A percentile compares a stretch with the other conserved stretches of the same genome.
Conservation (phyloP, 768 basidiomycete genomes). For the Naganishia kalamii region DNA sequence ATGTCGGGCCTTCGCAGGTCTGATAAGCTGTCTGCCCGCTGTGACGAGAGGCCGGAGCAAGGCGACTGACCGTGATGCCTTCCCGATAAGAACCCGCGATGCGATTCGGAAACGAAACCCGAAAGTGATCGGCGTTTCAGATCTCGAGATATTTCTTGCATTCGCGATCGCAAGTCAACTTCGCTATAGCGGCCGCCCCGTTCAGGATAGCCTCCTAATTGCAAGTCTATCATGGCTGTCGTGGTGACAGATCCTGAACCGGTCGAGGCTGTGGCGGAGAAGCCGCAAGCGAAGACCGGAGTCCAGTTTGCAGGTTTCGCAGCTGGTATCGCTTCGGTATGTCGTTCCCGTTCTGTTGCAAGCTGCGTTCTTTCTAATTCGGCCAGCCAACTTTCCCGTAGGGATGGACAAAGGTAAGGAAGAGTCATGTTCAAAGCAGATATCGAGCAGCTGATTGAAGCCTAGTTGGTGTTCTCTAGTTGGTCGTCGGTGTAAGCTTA, state of each 20-base stretch:
- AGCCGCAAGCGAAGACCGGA: neutral
- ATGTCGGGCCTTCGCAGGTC: no score
- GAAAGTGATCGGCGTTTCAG: slow-evolving; percentile 7
- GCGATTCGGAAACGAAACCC: neutral
- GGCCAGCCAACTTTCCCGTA: neutral
- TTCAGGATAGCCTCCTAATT: neutral
- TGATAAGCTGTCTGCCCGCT: no score
- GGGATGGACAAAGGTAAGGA: slow-evolving; percentile 25
- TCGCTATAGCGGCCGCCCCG: neutral
- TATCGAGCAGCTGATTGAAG: neutral
- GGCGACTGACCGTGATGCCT: no score
- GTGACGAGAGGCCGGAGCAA: no score
- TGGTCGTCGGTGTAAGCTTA: slow-evolving; percentile 20
- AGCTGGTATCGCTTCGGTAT: slow-evolving; percentile 23
- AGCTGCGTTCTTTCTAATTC: neutral
- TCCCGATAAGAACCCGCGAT: no score
- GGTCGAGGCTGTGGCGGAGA: neutral
- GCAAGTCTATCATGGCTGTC: neutral
- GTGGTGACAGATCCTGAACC: neutral
- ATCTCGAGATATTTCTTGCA: neutral
- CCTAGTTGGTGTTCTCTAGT: neutral
- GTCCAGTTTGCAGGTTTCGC: slow-evolving; percentile 24
- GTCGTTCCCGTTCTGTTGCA: neutral
- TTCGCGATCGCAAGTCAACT: neutral
- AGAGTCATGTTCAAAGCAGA: neutral